phyloP scores from a whole-genome alignment of 2,329 filamentous ascomycete species.

The Apiospora sp. region DNA sequence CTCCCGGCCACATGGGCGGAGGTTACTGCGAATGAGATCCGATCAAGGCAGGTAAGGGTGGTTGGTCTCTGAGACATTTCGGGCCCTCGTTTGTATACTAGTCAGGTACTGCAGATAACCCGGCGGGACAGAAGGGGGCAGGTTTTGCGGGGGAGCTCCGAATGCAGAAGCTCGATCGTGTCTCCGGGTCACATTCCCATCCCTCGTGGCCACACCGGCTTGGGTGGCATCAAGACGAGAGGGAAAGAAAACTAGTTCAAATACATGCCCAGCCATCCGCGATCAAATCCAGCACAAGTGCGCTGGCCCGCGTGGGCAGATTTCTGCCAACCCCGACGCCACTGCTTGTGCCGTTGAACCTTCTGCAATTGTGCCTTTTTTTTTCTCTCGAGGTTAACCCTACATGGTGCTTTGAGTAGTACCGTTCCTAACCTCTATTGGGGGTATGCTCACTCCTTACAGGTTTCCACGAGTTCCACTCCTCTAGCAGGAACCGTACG shows the following conservation, averaged over 20 bases:
- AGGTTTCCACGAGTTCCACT: too few species aligned
- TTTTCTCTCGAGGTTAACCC: too few species aligned
- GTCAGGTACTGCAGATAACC: conserved; percentile 16
- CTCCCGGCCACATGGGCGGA: conserved; percentile 11
- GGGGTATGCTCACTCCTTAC: too few species aligned
- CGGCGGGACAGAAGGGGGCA: background rate
- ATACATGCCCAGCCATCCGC: background rate
- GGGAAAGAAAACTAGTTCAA: background rate
- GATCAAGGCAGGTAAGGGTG: conserved; percentile 2
- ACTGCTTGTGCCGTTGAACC: too few species aligned
- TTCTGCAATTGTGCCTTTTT: too few species aligned
- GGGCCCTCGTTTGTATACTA: conserved; percentile 1
- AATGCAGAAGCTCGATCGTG: conserved; percentile 17
- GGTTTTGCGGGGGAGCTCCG: background rate
- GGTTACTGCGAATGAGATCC: background rate
- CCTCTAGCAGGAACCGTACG: too few species aligned
- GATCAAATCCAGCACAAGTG: too few species aligned
- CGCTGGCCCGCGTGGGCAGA: too few species aligned
- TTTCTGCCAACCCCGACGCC: too few species aligned
- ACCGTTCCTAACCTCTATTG: too few species aligned
- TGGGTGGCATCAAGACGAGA: background rate
- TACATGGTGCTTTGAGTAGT: too few species aligned
- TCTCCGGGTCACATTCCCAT: background rate
- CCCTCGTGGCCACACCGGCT: conserved; percentile 6
- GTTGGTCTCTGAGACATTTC: background rate